phyloP scores from a whole-genome alignment of 2,329 filamentous ascomycete genomes.

The Aspergillus pseudotamarii region DNA sequence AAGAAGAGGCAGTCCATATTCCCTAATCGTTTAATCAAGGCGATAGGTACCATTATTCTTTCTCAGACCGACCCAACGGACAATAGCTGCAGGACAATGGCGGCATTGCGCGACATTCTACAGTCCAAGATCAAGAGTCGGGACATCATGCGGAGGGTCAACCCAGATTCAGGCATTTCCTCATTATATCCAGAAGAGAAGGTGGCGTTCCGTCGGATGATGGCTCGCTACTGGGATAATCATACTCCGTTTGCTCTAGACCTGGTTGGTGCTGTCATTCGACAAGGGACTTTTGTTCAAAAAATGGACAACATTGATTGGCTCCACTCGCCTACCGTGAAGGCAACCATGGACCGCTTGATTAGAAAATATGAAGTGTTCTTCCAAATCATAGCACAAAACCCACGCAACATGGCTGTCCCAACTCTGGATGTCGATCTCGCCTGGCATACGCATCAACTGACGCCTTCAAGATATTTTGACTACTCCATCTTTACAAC shows the following conservation, averaged over 20 bases:
- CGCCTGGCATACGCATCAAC: slow-evolving; percentile 71
- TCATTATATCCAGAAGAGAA: slow-evolving; percentile 25
- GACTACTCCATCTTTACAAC: slow-evolving; percentile 54
- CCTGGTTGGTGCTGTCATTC: slow-evolving; percentile 46
- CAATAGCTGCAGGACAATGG: slow-evolving; percentile 48
- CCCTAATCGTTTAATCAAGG: slow-evolving; percentile 60
- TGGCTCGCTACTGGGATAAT: slow-evolving; percentile 49
- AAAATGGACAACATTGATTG: slow-evolving; percentile 78
- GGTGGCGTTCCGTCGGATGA: slow-evolving; percentile 43
- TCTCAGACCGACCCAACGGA: slow-evolving; percentile 26
- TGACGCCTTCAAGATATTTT: slow-evolving; percentile 67
- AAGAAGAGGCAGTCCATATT: slow-evolving; percentile 43
- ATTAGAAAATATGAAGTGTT: slow-evolving; percentile 58
- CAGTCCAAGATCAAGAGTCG: slow-evolving; percentile 48
- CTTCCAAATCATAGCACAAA: slow-evolving; percentile 43
- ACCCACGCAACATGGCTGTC: slow-evolving; percentile 37
- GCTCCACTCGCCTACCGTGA: slow-evolving; percentile 70
- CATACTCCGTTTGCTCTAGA: slow-evolving; percentile 42
- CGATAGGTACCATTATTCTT: slow-evolving; percentile 49
- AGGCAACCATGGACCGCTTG: slow-evolving; percentile 65
- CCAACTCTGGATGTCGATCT: slow-evolving; percentile 43
- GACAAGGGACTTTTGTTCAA: slow-evolving; percentile 46
- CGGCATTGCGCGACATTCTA: slow-evolving; percentile 55
- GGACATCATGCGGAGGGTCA: slow-evolving; percentile 45
- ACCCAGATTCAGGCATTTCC: slow-evolving; percentile 22